phyloP scores from a whole-genome alignment of 371 early-diverging fungal species.

The Sporodiniella umbellata region DNA sequence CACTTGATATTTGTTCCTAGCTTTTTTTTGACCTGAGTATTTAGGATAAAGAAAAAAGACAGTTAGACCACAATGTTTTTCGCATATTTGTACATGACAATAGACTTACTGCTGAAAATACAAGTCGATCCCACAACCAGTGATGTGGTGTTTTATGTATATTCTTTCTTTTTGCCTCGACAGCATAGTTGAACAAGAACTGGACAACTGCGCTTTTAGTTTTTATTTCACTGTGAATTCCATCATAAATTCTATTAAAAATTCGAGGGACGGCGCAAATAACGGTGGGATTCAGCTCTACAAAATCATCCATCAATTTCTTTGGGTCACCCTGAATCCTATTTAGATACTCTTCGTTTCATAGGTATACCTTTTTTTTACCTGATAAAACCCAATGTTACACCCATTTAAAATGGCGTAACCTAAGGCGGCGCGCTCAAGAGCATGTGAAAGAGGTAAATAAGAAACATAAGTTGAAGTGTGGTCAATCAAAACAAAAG shows the following conservation, averaged over 20 bases:
- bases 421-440: conserved; percentile 69
- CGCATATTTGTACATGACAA: too few relatives aligned
- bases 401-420: conserved; percentile 55
- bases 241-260: conserved; percentile 95
- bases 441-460: conserved; percentile 92
- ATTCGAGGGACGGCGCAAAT: conserved; percentile 96
- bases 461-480: conserved; percentile 91
- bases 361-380: conserved; percentile 7
- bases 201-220: conserved; percentile 78
- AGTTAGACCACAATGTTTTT: too few relatives aligned
- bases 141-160: conserved; percentile 56
- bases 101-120: too few relatives aligned
- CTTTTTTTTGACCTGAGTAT: conserved; percentile 66
- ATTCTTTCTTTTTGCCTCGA: conserved; percentile 70
- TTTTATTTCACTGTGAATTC: conserved; percentile 79
- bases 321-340: conserved; percentile 73
- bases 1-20: conserved; percentile 89
- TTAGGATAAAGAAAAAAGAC: neutral
- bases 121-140: conserved; percentile 80
- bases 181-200: conserved; percentile 78
- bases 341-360: too few relatives aligned
- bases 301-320: conserved; percentile 89
- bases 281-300: conserved; percentile 87
- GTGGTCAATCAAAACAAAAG: conserved; percentile 64
- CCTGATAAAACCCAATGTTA: conserved; percentile 76